Evolutionary conservation across 768 basidiomycete genomes (phyloP).

Genomic region (Leccinum pellstonianum): DNA sequence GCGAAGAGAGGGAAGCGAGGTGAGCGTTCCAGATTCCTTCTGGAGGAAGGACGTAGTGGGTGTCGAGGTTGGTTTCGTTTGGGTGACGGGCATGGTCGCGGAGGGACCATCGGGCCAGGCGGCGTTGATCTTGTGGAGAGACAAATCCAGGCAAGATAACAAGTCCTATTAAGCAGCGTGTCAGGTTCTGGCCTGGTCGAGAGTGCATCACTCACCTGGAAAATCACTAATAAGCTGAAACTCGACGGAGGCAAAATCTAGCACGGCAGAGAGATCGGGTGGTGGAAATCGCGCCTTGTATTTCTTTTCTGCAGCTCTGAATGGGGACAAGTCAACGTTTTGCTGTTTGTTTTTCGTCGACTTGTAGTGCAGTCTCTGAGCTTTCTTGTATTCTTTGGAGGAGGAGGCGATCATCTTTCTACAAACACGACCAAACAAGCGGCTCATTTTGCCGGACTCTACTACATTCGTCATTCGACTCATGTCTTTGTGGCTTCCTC

Average conservation of each 20-base stretch:
- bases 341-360: constrained; percentile 55
- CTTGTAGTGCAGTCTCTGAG: constrained; percentile 57
- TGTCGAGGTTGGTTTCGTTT: constrained; percentile 88
- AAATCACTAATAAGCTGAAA: constrained; percentile 26
- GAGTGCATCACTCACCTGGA: constrained; percentile 36
- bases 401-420: constrained; percentile 19
- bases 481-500: constrained; percentile 82
- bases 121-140: constrained; percentile 57
- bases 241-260: constrained; percentile 58
- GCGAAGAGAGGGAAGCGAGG: constrained; percentile 34
- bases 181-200: not conserved
- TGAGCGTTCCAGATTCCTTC: constrained; percentile 77
- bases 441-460: constrained; percentile 5
- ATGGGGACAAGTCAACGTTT: constrained; percentile 67
- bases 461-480: not conserved
- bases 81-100: constrained; percentile 70
- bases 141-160: constrained; percentile 81
- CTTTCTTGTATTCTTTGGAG: constrained; percentile 38
- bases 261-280: constrained; percentile 64
- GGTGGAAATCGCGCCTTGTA: constrained; percentile 81
- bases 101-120: constrained; percentile 72
- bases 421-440: constrained; percentile 31
- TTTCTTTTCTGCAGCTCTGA: constrained; percentile 74
- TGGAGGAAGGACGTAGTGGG: constrained; percentile 76
- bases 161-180: constrained; percentile 57